Evolutionary conservation across 768 basidiomycete species (phyloP).

Genomic region (Lentinula sp.): DNA sequence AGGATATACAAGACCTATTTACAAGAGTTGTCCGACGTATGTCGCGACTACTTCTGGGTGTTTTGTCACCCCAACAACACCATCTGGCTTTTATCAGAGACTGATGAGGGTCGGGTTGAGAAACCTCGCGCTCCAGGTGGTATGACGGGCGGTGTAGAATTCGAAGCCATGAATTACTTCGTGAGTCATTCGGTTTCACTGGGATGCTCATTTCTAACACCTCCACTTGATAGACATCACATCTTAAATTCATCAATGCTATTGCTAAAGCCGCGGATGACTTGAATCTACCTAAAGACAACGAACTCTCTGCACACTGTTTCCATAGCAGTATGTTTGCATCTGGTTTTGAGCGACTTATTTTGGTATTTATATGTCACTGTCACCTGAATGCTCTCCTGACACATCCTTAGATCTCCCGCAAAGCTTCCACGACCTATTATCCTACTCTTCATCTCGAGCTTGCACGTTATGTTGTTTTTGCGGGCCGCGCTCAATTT

Average conservation of each 20-base stretch:
- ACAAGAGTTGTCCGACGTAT: slow-evolving; percentile 81
- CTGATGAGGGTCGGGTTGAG: slow-evolving; percentile 81
- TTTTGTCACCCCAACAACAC: slow-evolving; percentile 95
- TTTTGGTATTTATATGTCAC: slow-evolving; percentile 50
- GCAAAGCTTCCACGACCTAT: slow-evolving; percentile 92
- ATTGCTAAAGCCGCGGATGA: slow-evolving; percentile 62
- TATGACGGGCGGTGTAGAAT: slow-evolving; percentile 98
- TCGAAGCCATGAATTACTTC: slow-evolving; percentile 93
- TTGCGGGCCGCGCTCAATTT: slow-evolving; percentile 58
- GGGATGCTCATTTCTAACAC: neutral
- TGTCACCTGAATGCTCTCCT: neutral
- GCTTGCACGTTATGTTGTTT: slow-evolving; percentile 77
- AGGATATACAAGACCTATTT: slow-evolving; percentile 80
- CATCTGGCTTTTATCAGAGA: slow-evolving; percentile 81
- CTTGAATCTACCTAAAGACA: slow-evolving; percentile 57
- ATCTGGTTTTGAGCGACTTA: slow-evolving; percentile 86
- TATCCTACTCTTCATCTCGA: slow-evolving; percentile 95
- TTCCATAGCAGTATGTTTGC: slow-evolving; percentile 87
- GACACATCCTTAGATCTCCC: slow-evolving; percentile 59
- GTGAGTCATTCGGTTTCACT: slow-evolving; percentile 41
- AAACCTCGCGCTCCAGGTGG: slow-evolving; percentile 92
- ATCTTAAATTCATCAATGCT: slow-evolving; percentile 82
- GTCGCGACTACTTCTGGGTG: slow-evolving; percentile 94
- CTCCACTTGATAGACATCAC: slow-evolving; percentile 57
- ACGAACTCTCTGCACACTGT: slow-evolving; percentile 71